phyloP scores from a whole-genome alignment of 805 yeast species.

The Ogataea trehalophila region DNA sequence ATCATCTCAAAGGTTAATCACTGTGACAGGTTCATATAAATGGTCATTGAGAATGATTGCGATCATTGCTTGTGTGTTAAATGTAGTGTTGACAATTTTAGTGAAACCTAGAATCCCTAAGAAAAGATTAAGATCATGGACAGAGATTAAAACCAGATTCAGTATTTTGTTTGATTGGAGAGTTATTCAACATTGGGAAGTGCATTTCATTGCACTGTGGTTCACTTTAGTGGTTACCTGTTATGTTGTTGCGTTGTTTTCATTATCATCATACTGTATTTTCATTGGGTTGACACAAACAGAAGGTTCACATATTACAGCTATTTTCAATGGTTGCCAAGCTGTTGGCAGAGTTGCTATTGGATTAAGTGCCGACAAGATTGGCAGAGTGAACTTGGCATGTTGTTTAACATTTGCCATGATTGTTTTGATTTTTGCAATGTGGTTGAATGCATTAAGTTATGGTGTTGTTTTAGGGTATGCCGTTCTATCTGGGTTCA shows the following conservation, averaged over 20 bases:
- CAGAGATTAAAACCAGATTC: constrained; percentile 15
- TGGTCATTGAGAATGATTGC: constrained; percentile 44
- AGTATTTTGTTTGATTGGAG: constrained; percentile 15
- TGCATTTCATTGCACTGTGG: constrained; percentile 19
- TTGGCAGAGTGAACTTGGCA: constrained; percentile 44
- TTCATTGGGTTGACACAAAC: constrained; percentile 41
- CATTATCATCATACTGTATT: constrained; percentile 44
- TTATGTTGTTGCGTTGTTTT: constrained; percentile 41
- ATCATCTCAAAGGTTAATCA: constrained; percentile 33
- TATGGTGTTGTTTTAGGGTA: constrained; percentile 31
- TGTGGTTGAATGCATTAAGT: constrained; percentile 39
- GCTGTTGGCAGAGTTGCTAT: constrained; percentile 45
- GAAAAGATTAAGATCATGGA: constrained; percentile 11
- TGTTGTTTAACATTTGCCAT: constrained; percentile 31
- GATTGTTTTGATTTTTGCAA: constrained; percentile 37
- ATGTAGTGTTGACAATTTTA: constrained; percentile 37
- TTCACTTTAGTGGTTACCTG: constrained; percentile 35
- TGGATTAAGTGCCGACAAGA: constrained; percentile 41
- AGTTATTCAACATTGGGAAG: constrained; percentile 14
- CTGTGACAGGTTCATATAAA: constrained; percentile 35
- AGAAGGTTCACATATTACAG: constrained; percentile 43
- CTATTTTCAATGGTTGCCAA: constrained; percentile 43
- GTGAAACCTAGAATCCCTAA: constrained; percentile 38
- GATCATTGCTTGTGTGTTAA: constrained; percentile 32
- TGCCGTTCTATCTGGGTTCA: constrained; percentile 39